phyloP scores from a whole-genome alignment of 83 land plant species.

The Isoetes engelmannii region DNA sequence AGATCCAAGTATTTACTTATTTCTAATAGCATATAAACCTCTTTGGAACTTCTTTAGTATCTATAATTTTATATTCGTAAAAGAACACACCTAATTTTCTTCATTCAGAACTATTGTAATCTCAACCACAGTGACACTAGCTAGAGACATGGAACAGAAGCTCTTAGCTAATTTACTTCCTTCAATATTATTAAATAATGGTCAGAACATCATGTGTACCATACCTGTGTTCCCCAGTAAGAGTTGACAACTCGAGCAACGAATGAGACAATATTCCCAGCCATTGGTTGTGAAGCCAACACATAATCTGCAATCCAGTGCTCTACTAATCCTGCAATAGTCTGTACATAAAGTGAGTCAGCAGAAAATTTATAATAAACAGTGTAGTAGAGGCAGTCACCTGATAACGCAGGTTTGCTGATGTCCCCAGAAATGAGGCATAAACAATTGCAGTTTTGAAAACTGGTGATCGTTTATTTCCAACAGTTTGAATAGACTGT shows the following conservation, averaged over 20 bases:
- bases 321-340: slow-evolving; percentile 85
- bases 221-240: slow-evolving; percentile 88
- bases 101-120: too few relatives aligned
- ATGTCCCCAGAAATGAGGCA: slow-evolving; percentile 67
- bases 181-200: not conserved
- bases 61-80: too few relatives aligned
- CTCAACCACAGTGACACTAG: not conserved
- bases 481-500: slow-evolving; percentile 14
- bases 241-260: slow-evolving; percentile 69
- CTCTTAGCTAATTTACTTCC: not conserved
- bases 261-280: slow-evolving; percentile 66
- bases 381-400: slow-evolving; percentile 20
- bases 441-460: slow-evolving; percentile 72
- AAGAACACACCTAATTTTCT: too few relatives aligned
- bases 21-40: too few relatives aligned
- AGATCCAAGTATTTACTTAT: too few relatives aligned
- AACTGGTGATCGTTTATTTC: slow-evolving; percentile 55
- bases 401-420: slow-evolving; percentile 82
- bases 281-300: slow-evolving; percentile 50
- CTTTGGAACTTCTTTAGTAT: too few relatives aligned
- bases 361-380: not conserved
- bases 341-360: slow-evolving; percentile 34
- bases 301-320: slow-evolving; percentile 70
- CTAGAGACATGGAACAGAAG: not conserved
- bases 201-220: not conserved